Percentiles rank a stretch among this genome's conserved stretches.
phyloP scores from a whole-genome alignment of 108 stramenopile genomes.

The Skeletonema potamos region DNA sequence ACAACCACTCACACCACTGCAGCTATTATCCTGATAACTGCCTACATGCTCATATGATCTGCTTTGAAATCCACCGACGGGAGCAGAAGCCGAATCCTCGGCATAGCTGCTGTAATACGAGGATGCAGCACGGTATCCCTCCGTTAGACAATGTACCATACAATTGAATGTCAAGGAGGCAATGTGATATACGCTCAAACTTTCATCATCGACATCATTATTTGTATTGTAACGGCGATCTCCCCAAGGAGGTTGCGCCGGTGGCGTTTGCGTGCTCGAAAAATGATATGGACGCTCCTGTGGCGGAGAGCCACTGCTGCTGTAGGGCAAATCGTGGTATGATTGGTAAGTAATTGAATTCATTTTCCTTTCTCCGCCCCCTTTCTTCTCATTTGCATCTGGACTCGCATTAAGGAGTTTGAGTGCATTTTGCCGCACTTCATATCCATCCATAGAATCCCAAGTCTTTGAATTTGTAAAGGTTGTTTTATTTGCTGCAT shows the following conservation, averaged over 20 bases:
- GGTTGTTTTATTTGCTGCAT: background rate
- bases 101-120: constrained; percentile 15
- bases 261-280: background rate
- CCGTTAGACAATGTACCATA: constrained; percentile 29
- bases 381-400: background rate
- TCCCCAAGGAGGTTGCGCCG: background rate
- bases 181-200: constrained; percentile 15
- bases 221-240: background rate
- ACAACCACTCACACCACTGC: background rate
- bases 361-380: background rate
- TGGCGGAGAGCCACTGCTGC: background rate
- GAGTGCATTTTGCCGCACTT: background rate
- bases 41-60: constrained; percentile 4
- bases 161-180: constrained; percentile 32
- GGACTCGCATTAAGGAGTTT: background rate
- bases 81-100: background rate
- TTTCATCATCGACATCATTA: background rate
- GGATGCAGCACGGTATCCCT: constrained; percentile 38
- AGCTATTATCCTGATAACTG: constrained; percentile 4
- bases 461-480: background rate
- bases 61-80: background rate
- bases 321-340: background rate
- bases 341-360: background rate
- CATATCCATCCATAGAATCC: background rate
- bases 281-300: background rate